These are phyloP conservation scores for Botryosphaeria dothidea DNA, from an alignment of 2,329 filamentous ascomycete genomes.

Conservation along the genomic window DNA sequence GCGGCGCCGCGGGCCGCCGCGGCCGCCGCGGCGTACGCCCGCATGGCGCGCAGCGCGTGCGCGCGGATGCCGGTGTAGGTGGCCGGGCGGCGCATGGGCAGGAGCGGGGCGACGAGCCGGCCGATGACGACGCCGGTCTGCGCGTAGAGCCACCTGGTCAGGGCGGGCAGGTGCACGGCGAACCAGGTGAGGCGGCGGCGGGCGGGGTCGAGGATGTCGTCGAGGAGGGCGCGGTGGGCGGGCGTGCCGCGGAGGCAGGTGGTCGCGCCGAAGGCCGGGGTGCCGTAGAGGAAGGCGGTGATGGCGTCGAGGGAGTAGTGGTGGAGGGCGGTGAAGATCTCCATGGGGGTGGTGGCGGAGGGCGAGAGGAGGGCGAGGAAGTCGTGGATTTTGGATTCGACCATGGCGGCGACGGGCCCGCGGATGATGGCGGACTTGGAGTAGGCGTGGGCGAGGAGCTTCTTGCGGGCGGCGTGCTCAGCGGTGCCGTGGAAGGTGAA, in stretches of 20 bases:
- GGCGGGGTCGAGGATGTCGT: conserved; percentile 36
- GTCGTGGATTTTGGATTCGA: background rate
- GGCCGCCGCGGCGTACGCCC: conserved; percentile 62
- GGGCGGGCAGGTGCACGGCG: conserved; percentile 46
- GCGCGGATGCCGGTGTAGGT: conserved; percentile 35
- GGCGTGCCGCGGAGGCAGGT: conserved; percentile 41
- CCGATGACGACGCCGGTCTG: conserved; percentile 31
- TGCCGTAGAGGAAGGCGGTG: conserved; percentile 54
- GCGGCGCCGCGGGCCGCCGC: conserved; percentile 27
- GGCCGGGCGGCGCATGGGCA: conserved; percentile 49
- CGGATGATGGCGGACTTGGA: conserved; percentile 51
- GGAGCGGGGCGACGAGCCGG: conserved; percentile 40
- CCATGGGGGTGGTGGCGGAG: conserved; percentile 44
- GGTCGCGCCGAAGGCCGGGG: conserved; percentile 42
- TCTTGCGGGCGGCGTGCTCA: conserved; percentile 47
- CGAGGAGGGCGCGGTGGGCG: background rate
- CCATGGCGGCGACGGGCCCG: conserved; percentile 25
- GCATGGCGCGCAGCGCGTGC: conserved; percentile 66
- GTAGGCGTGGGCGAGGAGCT: conserved; percentile 54
- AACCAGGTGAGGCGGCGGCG: conserved; percentile 53
- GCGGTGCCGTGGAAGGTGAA: conserved; percentile 49
- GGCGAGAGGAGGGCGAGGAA: background rate
- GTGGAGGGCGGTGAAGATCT: conserved; percentile 53
- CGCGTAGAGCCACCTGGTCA: conserved; percentile 53
- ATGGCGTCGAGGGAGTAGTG: conserved; percentile 57